phyloP scores from a whole-genome alignment of 441 rosid species.

The Daphne laureola region DNA sequence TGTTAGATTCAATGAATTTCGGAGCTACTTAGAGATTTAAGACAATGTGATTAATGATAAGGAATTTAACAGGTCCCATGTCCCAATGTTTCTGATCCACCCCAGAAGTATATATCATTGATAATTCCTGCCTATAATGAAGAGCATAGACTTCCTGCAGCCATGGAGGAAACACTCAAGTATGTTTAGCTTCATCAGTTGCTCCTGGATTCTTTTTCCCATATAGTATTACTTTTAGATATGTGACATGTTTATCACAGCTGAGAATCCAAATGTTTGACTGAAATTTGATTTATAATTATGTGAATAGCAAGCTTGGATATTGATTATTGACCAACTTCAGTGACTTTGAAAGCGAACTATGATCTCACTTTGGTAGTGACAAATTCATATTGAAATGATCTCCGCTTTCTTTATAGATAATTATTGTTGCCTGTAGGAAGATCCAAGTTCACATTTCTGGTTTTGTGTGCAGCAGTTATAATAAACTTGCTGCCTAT shows the following conservation, averaged over 20 bases:
- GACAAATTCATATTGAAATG: too few relatives aligned
- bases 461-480: too few relatives aligned
- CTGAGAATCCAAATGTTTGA: too few relatives aligned
- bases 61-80: slow-evolving; percentile 50
- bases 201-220: neutral
- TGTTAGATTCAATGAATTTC: neutral
- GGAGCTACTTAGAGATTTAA: neutral
- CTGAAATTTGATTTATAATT: too few relatives aligned
- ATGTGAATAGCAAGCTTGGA: too few relatives aligned
- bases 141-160: slow-evolving; percentile 84
- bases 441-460: too few relatives aligned
- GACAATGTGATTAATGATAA: neutral
- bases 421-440: too few relatives aligned
- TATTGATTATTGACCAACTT: too few relatives aligned
- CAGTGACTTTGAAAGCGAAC: too few relatives aligned
- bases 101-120: slow-evolving; percentile 73
- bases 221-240: neutral
- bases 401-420: too few relatives aligned
- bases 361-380: too few relatives aligned
- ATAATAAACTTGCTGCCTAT: neutral
- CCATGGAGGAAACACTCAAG: slow-evolving; percentile 86
- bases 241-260: neutral
- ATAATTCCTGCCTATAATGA: slow-evolving; percentile 90
- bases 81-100: slow-evolving; percentile 59
- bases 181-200: slow-evolving; percentile 24